A percentile compares a stretch with the other conserved stretches of the same genome.
Conservation (phyloP, 306 rosid genomes). For the Cajanus cajan region DNA sequence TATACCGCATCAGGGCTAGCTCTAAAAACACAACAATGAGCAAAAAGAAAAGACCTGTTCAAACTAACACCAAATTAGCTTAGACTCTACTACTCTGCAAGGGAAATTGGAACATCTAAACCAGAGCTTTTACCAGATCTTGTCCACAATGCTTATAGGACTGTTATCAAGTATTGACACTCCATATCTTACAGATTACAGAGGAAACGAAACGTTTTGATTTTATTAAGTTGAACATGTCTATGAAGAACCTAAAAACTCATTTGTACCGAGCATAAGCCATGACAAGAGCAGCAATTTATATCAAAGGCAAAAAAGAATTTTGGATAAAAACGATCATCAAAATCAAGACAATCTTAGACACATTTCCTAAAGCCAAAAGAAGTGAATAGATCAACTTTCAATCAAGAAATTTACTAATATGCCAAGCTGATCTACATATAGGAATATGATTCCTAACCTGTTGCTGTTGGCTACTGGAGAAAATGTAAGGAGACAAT, state of each 20-base stretch:
- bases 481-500: slow-evolving; percentile 22
- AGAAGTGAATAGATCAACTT: not conserved
- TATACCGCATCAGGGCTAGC: not conserved
- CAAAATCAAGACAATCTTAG: not conserved
- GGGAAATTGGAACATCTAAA: not conserved
- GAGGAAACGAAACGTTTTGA: not conserved
- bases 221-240: not conserved
- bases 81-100: not conserved
- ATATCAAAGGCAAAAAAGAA: not conserved
- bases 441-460: slow-evolving; percentile 18
- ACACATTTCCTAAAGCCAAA: not conserved
- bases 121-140: not conserved
- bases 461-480: slow-evolving; percentile 14
- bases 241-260: not conserved
- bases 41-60: not conserved
- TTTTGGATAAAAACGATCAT: not conserved
- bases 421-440: not conserved
- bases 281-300: not conserved
- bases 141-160: not conserved
- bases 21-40: not conserved
- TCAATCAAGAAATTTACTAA: not conserved
- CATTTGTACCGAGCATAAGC: not conserved
- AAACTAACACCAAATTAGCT: not conserved
- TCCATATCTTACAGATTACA: not conserved
- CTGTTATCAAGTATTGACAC: not conserved